These are phyloP conservation scores for Dryas drummondii DNA, from an alignment of 306 rosid genomes.

Conservation along the genomic window DNA sequence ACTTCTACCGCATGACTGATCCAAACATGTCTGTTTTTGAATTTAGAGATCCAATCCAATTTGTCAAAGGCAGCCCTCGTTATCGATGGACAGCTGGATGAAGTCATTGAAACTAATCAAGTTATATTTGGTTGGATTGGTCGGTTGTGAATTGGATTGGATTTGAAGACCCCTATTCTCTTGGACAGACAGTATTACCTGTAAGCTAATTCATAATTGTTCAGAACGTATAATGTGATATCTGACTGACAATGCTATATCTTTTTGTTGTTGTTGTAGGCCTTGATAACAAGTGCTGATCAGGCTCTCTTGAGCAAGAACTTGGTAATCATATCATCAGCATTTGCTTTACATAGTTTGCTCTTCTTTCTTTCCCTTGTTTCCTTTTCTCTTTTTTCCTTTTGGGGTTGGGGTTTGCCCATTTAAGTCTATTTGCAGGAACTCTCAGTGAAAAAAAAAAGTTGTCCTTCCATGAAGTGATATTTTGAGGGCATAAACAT, in stretches of 20 bases:
- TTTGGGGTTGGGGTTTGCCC: neutral
- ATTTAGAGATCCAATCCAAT: too few species aligned
- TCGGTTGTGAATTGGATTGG: too few species aligned
- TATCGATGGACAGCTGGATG: too few species aligned
- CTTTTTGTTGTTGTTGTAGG: constrained; percentile 40
- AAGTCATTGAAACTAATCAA: too few species aligned
- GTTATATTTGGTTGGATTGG: too few species aligned
- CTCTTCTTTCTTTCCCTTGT: neutral
- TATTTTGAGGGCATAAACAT: neutral
- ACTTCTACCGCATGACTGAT: too few species aligned
- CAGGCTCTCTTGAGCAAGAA: constrained; percentile 94
- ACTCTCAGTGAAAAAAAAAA: neutral
- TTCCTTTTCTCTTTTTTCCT: neutral
- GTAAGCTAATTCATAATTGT: constrained; percentile 1
- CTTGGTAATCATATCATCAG: constrained; percentile 57
- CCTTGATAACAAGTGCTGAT: constrained; percentile 75
- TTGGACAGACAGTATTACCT: neutral
- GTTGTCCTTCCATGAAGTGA: neutral
- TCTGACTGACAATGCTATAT: constrained; percentile 8
- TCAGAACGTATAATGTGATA: neutral
- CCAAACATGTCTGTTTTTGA: too few species aligned
- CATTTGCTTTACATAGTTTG: constrained; percentile 12
- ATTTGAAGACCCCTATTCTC: neutral
- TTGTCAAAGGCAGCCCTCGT: too few species aligned
- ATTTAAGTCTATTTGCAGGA: neutral